These are phyloP conservation scores for Protomyces pachydermus DNA, from an alignment of 1,139 yeast genomes.

Conservation along the genomic window DNA sequence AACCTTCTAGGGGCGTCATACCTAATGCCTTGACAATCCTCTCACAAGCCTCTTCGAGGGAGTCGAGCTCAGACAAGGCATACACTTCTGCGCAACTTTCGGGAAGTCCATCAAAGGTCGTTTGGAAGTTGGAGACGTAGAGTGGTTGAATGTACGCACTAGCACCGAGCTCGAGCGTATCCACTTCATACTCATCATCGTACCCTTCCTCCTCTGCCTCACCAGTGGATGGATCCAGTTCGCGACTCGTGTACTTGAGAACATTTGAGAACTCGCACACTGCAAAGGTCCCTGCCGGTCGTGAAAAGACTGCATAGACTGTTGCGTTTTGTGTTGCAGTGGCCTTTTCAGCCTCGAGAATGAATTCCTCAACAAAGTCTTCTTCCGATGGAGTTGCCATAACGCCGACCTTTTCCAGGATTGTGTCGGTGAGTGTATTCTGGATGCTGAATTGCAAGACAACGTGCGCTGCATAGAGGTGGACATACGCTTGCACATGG, in stretches of 20 bases:
- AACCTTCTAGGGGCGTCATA: conserved; percentile 74
- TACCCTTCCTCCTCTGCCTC: conserved; percentile 78
- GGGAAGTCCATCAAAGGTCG: conserved; percentile 66
- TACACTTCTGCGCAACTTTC: conserved; percentile 54
- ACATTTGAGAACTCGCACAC: conserved; percentile 62
- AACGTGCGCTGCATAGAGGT: conserved; percentile 67
- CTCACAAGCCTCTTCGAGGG: conserved; percentile 48
- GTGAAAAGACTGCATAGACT: conserved; percentile 69
- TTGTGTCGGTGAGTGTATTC: conserved; percentile 74
- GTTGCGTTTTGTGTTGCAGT: conserved; percentile 68
- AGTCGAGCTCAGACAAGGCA: conserved; percentile 46
- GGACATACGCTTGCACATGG: conserved; percentile 79
- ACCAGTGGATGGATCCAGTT: conserved; percentile 69
- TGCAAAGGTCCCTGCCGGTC: conserved; percentile 43
- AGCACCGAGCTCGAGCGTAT: conserved; percentile 65
- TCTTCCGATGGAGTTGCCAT: conserved; percentile 57
- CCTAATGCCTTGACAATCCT: conserved; percentile 45
- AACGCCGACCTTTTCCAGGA: conserved; percentile 75
- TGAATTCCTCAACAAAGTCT: conserved; percentile 59
- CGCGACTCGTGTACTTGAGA: conserved; percentile 71
- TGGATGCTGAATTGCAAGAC: conserved; percentile 74
- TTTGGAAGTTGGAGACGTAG: conserved; percentile 70
- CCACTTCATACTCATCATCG: conserved; percentile 90
- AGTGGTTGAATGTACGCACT: conserved; percentile 82
- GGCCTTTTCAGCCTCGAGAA: conserved; percentile 67